Percentiles rank a stretch among this genome's conserved stretches.
Conservation (phyloP, 2,329 filamentous ascomycete species). For the Arthrobotrys sinensis region DNA sequence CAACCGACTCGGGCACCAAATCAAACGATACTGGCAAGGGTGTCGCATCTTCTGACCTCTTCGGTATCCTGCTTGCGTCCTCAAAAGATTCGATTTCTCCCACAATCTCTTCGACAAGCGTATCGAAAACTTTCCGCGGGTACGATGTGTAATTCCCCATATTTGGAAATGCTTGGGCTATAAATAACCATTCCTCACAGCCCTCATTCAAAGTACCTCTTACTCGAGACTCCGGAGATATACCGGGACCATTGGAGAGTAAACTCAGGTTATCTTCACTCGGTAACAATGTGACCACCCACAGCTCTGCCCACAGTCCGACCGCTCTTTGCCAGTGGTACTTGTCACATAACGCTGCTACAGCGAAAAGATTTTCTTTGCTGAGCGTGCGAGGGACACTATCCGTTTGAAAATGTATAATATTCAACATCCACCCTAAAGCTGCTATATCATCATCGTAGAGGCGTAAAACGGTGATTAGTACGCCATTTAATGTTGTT, state of each 20-base stretch:
- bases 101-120: conserved; percentile 50
- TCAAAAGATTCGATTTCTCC: conserved; percentile 34
- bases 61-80: conserved; percentile 17
- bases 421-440: conserved; percentile 43
- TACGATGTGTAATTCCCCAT: neutral
- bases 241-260: neutral
- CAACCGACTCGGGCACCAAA: conserved; percentile 27
- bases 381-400: conserved; percentile 20
- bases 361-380: conserved; percentile 30
- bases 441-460: conserved; percentile 42
- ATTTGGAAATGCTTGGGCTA: conserved; percentile 29
- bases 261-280: neutral
- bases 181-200: conserved; percentile 52
- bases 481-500: conserved; percentile 23
- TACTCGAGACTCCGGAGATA: neutral
- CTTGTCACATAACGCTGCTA: conserved; percentile 48
- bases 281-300: conserved; percentile 2
- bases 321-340: conserved; percentile 34
- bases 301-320: conserved; percentile 30
- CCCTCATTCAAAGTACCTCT: conserved; percentile 31
- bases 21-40: conserved; percentile 27
- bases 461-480: conserved; percentile 33
- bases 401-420: conserved; percentile 41
- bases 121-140: conserved; percentile 16
- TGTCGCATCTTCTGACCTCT: conserved; percentile 1